Conservation (phyloP, 768 basidiomycete genomes). For the Pholiota molesta region DNA sequence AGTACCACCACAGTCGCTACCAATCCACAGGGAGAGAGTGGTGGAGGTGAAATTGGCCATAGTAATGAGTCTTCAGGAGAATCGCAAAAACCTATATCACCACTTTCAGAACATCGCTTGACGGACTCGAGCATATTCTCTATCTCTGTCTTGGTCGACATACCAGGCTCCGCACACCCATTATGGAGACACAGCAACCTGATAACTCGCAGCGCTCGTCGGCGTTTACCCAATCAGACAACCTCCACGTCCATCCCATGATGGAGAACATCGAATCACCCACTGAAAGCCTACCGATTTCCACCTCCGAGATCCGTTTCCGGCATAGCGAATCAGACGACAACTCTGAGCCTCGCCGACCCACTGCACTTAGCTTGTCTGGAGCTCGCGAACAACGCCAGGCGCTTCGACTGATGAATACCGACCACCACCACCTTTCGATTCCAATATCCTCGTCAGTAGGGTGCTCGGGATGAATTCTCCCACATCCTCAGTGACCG, state of each 20-base stretch:
- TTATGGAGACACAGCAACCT: slow-evolving; percentile 17
- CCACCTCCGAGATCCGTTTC: slow-evolving; percentile 57
- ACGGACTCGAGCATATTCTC: slow-evolving; percentile 38
- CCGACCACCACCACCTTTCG: slow-evolving; percentile 16
- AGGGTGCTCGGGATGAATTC: slow-evolving; percentile 33
- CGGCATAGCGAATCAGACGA: slow-evolving; percentile 43
- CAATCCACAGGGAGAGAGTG: neutral
- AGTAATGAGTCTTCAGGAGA: slow-evolving; percentile 23
- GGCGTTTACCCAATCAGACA: slow-evolving; percentile 25
- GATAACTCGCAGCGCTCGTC: slow-evolving; percentile 11
- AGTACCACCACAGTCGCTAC: slow-evolving; percentile 40
- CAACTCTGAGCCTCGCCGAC: slow-evolving; percentile 28
- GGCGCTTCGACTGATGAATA: slow-evolving; percentile 12
- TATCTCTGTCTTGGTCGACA: slow-evolving; percentile 42
- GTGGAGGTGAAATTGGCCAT: slow-evolving; percentile 3
- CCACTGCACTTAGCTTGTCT: no score
- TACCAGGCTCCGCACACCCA: slow-evolving; percentile 44
- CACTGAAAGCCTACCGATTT: slow-evolving; percentile 58
- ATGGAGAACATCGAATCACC: slow-evolving; percentile 46
- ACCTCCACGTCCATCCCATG: slow-evolving; percentile 36
- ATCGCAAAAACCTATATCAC: slow-evolving; percentile 9
- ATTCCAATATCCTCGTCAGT: slow-evolving; percentile 22
- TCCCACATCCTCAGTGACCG: slow-evolving; percentile 19
- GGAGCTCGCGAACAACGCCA: neutral
- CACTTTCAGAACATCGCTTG: slow-evolving; percentile 14